Percentiles rank a stretch among this genome's conserved stretches.
phyloP scores from a whole-genome alignment of 2,329 filamentous ascomycete genomes.

The Verticillium nonalfalfae region DNA sequence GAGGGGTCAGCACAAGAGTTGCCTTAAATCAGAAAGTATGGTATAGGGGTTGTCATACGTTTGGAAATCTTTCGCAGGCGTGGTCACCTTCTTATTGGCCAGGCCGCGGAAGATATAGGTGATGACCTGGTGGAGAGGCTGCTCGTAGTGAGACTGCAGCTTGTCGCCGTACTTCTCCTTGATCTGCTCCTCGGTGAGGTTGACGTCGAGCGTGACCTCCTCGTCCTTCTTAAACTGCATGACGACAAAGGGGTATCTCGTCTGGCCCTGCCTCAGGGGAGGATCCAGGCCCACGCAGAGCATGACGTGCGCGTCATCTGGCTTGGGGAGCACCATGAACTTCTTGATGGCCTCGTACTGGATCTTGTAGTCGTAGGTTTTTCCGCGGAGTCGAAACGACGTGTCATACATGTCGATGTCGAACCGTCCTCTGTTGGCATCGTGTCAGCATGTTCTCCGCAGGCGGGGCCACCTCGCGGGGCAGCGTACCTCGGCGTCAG shows the following conservation, averaged over 20 bases:
- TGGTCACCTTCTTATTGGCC: conserved; percentile 90
- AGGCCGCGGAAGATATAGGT: conserved; percentile 93
- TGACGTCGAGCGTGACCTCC: conserved; percentile 92
- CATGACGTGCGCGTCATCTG: conserved; percentile 94
- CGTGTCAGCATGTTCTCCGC: conserved; percentile 15
- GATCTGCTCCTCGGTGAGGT: conserved; percentile 86
- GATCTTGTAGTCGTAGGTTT: conserved; percentile 99
- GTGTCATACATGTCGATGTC: conserved; percentile 99
- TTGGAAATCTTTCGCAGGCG: conserved; percentile 88
- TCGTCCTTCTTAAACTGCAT: conserved; percentile 99
- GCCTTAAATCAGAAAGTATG: background rate
- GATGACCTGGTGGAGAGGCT: conserved; percentile 87
- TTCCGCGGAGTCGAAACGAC: conserved; percentile 93
- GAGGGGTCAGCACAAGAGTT: conserved; percentile 16
- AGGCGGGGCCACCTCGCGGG: conserved; percentile 7
- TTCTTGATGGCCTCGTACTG: conserved; percentile 98
- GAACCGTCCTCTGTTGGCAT: conserved; percentile 75
- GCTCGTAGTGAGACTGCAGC: conserved; percentile 83
- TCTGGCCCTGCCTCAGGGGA: conserved; percentile 92
- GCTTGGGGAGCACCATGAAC: conserved; percentile 96
- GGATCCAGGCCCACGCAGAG: conserved; percentile 93
- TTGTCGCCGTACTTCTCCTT: conserved; percentile 84
- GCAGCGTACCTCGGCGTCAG: conserved; percentile 74
- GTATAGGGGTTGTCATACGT: conserved; percentile 41
- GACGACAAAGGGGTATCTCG: conserved; percentile 93